phyloP scores from a whole-genome alignment of 306 rosid genomes.

The Inga oerstediana region DNA sequence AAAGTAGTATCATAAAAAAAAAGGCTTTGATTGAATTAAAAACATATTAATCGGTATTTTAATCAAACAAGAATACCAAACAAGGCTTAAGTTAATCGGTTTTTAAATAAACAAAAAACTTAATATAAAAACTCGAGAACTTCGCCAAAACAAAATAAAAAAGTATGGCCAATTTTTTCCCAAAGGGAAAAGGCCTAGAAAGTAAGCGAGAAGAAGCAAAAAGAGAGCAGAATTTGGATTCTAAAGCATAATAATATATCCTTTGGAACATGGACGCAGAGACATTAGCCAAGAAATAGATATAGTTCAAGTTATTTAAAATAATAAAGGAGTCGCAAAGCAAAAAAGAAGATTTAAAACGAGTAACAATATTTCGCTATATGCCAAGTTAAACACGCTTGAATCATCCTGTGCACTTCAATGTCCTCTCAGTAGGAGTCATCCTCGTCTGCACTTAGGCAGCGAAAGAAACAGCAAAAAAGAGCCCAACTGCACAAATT shows the following conservation, averaged over 20 bases:
- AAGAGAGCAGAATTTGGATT: neutral
- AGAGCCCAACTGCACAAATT: conserved; percentile 78
- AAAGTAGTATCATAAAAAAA: no score
- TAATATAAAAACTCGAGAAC: neutral
- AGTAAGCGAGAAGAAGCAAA: neutral
- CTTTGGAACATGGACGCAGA: neutral
- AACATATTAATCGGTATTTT: no score
- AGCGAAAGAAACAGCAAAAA: conserved; percentile 89
- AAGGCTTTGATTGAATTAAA: no score
- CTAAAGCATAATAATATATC: neutral
- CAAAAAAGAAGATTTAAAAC: neutral
- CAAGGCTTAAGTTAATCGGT: no score
- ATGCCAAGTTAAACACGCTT: conserved; percentile 15
- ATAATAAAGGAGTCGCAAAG: conserved; percentile 21
- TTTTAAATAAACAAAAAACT: no score
- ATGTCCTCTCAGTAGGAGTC: conserved; percentile 73
- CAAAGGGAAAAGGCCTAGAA: neutral
- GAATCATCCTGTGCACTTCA: conserved; percentile 20
- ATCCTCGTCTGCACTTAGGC: no score
- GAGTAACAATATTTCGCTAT: conserved; percentile 4
- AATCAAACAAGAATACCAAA: no score
- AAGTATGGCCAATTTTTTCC: neutral
- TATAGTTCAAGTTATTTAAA: conserved; percentile 14
- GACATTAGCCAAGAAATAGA: conserved; percentile 4
- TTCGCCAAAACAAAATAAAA: neutral